Conservation (phyloP, 768 basidiomycete genomes). For the Hypholoma sublateritium region DNA sequence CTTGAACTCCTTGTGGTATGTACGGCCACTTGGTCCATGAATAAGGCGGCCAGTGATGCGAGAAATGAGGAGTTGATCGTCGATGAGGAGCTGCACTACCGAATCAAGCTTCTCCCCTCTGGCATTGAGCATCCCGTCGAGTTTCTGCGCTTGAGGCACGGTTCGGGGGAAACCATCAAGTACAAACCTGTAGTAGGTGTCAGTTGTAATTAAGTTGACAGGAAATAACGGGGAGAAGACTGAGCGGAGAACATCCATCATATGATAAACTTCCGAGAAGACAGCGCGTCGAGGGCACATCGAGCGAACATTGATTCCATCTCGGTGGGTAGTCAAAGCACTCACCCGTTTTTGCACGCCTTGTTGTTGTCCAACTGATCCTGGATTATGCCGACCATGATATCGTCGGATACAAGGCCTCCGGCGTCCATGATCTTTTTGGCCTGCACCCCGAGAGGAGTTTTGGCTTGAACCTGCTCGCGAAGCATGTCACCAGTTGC, state of each 20-base stretch:
- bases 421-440: conserved; percentile 99
- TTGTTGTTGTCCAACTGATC: conserved; percentile 92
- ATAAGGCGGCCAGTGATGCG: conserved; percentile 96
- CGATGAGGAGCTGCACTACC: conserved; percentile 90
- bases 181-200: conserved; percentile 71
- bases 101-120: conserved; percentile 89
- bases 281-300: conserved; percentile 1
- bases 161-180: conserved; percentile 99
- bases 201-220: neutral
- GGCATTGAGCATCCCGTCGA: conserved; percentile 83
- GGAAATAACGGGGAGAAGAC: conserved; percentile 12
- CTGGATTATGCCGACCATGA: conserved; percentile 97
- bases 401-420: conserved; percentile 93
- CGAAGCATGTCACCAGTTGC: conserved; percentile 99
- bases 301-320: neutral
- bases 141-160: conserved; percentile 93
- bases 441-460: conserved; percentile 83
- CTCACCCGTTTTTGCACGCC: conserved; percentile 94
- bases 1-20: conserved; percentile 96
- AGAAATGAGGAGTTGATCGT: conserved; percentile 93
- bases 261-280: neutral
- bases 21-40: conserved; percentile 85
- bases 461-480: conserved; percentile 87
- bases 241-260: neutral
- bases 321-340: conserved; percentile 3